phyloP scores from a whole-genome alignment of 2,329 filamentous ascomycete species.

The Clathrospora elynae region DNA sequence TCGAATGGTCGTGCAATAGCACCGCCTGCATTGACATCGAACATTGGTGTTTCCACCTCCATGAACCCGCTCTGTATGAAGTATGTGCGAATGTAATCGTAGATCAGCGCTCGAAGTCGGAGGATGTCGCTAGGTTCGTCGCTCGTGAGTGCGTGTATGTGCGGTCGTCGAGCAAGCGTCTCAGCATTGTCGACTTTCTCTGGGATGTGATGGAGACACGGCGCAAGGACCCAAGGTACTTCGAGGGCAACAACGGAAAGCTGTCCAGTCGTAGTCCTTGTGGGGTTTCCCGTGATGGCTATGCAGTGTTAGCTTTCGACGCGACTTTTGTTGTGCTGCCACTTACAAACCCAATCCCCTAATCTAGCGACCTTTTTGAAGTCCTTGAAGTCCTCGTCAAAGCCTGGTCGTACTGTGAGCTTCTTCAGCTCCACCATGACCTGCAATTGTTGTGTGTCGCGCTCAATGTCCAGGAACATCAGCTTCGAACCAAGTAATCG shows the following conservation, averaged over 20 bases:
- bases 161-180: conserved; percentile 74
- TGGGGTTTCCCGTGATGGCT: conserved; percentile 72
- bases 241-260: conserved; percentile 71
- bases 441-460: conserved; percentile 75
- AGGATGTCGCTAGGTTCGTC: conserved; percentile 69
- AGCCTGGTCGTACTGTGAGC: conserved; percentile 46
- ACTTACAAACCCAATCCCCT: conserved; percentile 83
- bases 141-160: conserved; percentile 85
- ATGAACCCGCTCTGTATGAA: conserved; percentile 74
- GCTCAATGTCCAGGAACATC: conserved; percentile 79
- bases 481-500: conserved; percentile 77
- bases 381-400: conserved; percentile 58
- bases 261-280: conserved; percentile 73
- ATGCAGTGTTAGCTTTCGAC: conserved; percentile 17
- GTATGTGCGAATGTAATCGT: conserved; percentile 74
- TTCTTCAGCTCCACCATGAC: conserved; percentile 72
- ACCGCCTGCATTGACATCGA: conserved; percentile 82
- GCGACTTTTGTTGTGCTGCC: conserved; percentile 3
- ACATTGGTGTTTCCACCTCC: conserved; percentile 89
- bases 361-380: conserved; percentile 71
- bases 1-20: conserved; percentile 85
- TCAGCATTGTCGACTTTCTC: conserved; percentile 71
- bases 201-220: conserved; percentile 80
- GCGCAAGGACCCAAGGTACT: conserved; percentile 74
- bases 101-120: conserved; percentile 73